Conservation (phyloP, 352 stramenopile species). For the Phytophthora pluvialis region DNA sequence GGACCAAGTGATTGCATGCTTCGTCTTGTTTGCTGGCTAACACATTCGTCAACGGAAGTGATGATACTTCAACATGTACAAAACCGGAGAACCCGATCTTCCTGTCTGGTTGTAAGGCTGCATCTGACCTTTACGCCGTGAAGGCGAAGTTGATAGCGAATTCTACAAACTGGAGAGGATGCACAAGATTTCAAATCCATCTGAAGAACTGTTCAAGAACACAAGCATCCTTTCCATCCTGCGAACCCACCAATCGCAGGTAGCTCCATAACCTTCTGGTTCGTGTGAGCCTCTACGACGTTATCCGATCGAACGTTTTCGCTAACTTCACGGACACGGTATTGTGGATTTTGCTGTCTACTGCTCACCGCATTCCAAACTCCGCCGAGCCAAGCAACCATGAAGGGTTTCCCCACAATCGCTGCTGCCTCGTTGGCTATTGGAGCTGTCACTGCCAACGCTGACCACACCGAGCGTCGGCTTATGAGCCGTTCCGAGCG, state of each 20-base stretch:
- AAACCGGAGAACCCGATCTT: too few species aligned
- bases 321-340: slow-evolving; percentile 1
- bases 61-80: too few species aligned
- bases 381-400: not conserved
- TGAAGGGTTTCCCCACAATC: slow-evolving; percentile 12
- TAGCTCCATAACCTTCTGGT: not conserved
- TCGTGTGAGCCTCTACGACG: not conserved
- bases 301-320: slow-evolving; percentile 6
- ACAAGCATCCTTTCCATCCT: not conserved
- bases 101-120: too few species aligned
- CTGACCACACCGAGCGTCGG: slow-evolving; percentile 9
- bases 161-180: not conserved
- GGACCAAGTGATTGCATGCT: too few species aligned
- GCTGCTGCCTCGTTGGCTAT: slow-evolving; percentile 2
- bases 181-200: slow-evolving; percentile 1
- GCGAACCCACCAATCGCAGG: not conserved
- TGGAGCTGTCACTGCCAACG: not conserved
- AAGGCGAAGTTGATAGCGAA: not conserved
- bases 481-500: slow-evolving; percentile 33
- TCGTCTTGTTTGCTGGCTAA: too few species aligned
- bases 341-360: slow-evolving; percentile 9
- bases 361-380: slow-evolving; percentile 5
- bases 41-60: too few species aligned
- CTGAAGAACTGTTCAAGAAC: not conserved
- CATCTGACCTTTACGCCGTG: too few species aligned